Base-by-base conservation (phyloP, 78 protist species). In the Guillardia theta region DNA sequence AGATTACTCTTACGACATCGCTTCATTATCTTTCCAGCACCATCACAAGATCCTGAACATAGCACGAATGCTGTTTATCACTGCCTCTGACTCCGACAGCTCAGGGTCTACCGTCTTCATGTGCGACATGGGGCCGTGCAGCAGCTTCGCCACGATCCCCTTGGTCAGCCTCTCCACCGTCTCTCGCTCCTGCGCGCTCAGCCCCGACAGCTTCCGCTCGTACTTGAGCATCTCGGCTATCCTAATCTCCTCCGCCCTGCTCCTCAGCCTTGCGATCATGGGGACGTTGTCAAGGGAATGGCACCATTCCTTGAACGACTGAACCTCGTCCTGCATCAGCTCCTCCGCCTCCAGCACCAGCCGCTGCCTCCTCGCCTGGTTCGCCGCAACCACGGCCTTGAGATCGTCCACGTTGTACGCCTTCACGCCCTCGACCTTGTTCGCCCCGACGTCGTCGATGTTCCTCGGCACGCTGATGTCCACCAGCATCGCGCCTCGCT, bases 361-460 rank as follows among this genome's bases (percentile, higher is more conserved):
- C 48, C 78, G 78, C n/a, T 33, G 64, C 47, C 90, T 0, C 64
- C n/a, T 39, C 22, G 80, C 95, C 93, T 94, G 92, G 95, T 94
- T 94, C n/a, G 88, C 88, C 43, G 92, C 95, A 44, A 94, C 93
- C 6, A 94, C 95, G 54, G 64, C 80, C 95, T 94, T 94, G n/a
- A 94, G 88, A 93, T 94, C 95, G 88, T 94, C 95, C 33, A 94
- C 95, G 62, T 94, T 80, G 88, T 94, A 94, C 46, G 95, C 95
- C n/a, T 0, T 6, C 24, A 94, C 93, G 45, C 43, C 46, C 30
- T 47, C 36, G 37, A 78, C 41, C 90, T 78, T 27, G 48, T 78
- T 78, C 37, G 90, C 90, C 43, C 90, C 48, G 92, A 45, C 44
- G 47, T 64, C 9, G 50, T 88, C 95, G 30, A 94, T 88, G 88